Conservation (phyloP, 352 stramenopile genomes). For the Globisporangium perplexum region DNA sequence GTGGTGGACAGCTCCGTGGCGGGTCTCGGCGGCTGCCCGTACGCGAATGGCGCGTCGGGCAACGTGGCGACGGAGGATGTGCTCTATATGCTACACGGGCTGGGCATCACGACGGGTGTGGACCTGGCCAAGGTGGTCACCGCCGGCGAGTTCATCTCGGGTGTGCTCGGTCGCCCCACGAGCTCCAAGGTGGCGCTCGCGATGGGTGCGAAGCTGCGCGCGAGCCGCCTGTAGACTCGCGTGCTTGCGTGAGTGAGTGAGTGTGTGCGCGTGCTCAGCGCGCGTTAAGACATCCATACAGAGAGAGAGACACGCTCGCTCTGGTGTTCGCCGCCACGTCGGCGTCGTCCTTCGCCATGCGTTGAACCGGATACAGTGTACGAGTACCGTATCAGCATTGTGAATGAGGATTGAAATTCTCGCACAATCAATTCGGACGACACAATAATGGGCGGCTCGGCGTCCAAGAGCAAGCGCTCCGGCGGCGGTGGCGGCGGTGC, state of each 20-base stretch:
- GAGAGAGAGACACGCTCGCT: neutral
- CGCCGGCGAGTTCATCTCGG: constrained; percentile 87
- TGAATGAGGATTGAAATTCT: too few relatives aligned
- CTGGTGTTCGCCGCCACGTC: too few relatives aligned
- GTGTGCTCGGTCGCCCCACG: constrained; percentile 62
- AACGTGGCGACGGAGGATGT: constrained; percentile 98
- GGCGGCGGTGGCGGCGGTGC: too few relatives aligned
- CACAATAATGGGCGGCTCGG: constrained; percentile 18
- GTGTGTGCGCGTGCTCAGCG: neutral
- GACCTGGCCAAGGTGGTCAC: constrained; percentile 91
- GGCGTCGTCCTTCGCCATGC: neutral
- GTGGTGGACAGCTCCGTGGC: constrained; percentile 94
- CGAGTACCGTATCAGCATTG: too few relatives aligned
- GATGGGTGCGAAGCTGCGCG: constrained; percentile 32
- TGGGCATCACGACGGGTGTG: constrained; percentile 93
- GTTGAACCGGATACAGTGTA: too few relatives aligned
- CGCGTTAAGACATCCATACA: neutral
- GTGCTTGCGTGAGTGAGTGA: neutral
- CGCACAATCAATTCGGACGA: too few relatives aligned
- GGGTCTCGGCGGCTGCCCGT: constrained; percentile 95
- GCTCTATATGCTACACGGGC: constrained; percentile 95
- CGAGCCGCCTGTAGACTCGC: constrained; percentile 40
- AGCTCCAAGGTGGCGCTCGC: constrained; percentile 87
- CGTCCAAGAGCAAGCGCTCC: constrained; percentile 47
- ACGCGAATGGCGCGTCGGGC: constrained; percentile 93